Percentiles rank a stretch among this genome's conserved stretches.
Conservation (phyloP, 768 basidiomycete genomes). For the Mycena polygramma region DNA sequence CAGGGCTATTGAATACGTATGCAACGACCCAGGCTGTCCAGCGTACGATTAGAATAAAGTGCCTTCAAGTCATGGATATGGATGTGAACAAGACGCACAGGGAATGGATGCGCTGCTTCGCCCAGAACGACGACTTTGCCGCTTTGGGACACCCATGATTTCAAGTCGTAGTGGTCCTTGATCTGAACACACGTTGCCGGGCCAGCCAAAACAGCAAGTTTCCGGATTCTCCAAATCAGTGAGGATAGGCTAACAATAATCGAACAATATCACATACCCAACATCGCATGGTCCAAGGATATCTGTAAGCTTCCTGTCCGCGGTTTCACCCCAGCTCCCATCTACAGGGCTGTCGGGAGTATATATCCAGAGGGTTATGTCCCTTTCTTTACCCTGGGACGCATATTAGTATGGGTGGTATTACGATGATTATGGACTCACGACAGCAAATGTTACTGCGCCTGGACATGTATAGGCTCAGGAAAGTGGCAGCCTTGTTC, state of each 20-base stretch:
- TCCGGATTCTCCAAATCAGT: neutral
- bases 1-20: conserved; percentile 19
- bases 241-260: neutral
- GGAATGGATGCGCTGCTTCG: conserved; percentile 30
- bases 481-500: neutral
- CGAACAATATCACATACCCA: neutral
- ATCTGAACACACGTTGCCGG: conserved; percentile 15
- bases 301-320: conserved; percentile 5
- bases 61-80: neutral
- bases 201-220: conserved; percentile 19
- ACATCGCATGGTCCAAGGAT: conserved; percentile 17
- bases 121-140: conserved; percentile 24
- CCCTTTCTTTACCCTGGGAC: conserved; percentile 6
- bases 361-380: conserved; percentile 10
- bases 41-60: too few species aligned
- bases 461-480: neutral
- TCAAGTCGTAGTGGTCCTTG: neutral
- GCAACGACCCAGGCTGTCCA: conserved; percentile 1
- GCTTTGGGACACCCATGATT: conserved; percentile 26
- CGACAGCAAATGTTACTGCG: neutral
- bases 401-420: neutral
- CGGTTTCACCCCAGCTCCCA: conserved; percentile 1
- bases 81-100: conserved; percentile 8
- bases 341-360: conserved; percentile 12
- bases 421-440: neutral